Evolutionary conservation across 2,329 filamentous ascomycete species (phyloP).

Genomic region (Periconia digitata): DNA sequence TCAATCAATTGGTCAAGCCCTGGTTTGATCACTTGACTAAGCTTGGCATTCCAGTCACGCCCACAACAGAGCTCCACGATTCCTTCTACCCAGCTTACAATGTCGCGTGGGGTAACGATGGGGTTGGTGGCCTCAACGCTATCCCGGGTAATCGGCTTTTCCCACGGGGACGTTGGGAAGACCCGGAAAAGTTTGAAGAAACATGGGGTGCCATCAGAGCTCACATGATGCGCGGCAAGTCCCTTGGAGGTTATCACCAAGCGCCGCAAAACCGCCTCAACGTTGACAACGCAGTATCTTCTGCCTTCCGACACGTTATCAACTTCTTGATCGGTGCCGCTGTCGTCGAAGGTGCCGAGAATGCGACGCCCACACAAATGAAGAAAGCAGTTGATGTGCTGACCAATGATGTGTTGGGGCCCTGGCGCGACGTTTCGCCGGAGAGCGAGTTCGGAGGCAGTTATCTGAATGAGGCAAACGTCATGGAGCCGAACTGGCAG

Average conservation of each 20-base stretch:
- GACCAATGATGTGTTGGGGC: slow-evolving; percentile 16
- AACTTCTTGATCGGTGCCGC: slow-evolving; percentile 26
- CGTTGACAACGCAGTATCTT: slow-evolving; percentile 27
- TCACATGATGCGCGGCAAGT: slow-evolving; percentile 18
- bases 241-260: slow-evolving; percentile 23
- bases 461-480: slow-evolving; percentile 32
- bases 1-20: slow-evolving; percentile 9
- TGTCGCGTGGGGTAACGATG: slow-evolving; percentile 20
- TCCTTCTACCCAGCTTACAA: slow-evolving; percentile 22
- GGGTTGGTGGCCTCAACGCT: slow-evolving; percentile 9
- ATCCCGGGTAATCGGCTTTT: slow-evolving; percentile 19
- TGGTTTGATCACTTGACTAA: slow-evolving; percentile 12
- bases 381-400: slow-evolving; percentile 14
- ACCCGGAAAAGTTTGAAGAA: slow-evolving; percentile 12
- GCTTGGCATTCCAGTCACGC: slow-evolving; percentile 19
- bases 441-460: slow-evolving; percentile 21
- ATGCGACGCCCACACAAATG: slow-evolving; percentile 16
- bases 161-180: slow-evolving; percentile 20
- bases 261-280: slow-evolving; percentile 17
- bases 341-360: slow-evolving; percentile 11
- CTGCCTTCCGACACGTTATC: slow-evolving; percentile 25
- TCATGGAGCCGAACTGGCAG: slow-evolving; percentile 29
- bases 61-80: slow-evolving; percentile 13
- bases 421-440: slow-evolving; percentile 23
- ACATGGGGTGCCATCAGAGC: slow-evolving; percentile 11